Base-by-base conservation (phyloP, 805 yeast genomes). In the Metschnikowia drakensbergensis region DNA sequence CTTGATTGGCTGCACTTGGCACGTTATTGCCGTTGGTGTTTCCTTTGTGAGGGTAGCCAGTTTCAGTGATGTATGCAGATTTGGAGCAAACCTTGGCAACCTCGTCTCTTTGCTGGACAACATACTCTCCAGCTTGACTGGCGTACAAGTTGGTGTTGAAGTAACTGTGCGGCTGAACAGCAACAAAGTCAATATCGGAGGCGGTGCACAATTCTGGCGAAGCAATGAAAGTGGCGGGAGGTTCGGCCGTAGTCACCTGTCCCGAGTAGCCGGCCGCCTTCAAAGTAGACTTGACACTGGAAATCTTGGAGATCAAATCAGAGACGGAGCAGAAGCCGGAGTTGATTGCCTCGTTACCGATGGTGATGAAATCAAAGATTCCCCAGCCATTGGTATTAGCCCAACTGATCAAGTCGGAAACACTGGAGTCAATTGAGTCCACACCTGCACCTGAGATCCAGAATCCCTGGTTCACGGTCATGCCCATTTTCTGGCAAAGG, bases 1-100 rank as follows among this genome's bases (percentile, higher is more conserved):
- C 61, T 72, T 90, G 97, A 68, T 89, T 90, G 8, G 63, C 87
- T 5, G 67, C 62, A 33, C 81, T 67, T 51, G 97, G 97, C 35
- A 82, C 78, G 57, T 89, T 86, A 44, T 68, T 68, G 48, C 97
- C 97, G 61, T 88, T 82, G 49, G 75, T 71, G 51, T 62, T 64
- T 60, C 97, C 97, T 36, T 73, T 70, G 57, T 84, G 80, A 58
- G 97, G 97, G 64, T 88, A 90, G 38, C 97, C 97, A 4, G 96
- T 89, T 68, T 90, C 97, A 22, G 95, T 83, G 48, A 90, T 81
- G 22, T 72, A 55, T 33, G 87, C 82, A 6, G 69, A 65, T 64
- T 76, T 71, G 49, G 71, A 68, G 71, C 97, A 90, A 40, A 74
- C 68, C 11, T 65, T 67, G 55, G 76, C 67, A 26, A 83, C 83